Evolutionary conservation across 2,329 filamentous ascomycete species (phyloP).

Genomic region (Ascochyta koolunga): DNA sequence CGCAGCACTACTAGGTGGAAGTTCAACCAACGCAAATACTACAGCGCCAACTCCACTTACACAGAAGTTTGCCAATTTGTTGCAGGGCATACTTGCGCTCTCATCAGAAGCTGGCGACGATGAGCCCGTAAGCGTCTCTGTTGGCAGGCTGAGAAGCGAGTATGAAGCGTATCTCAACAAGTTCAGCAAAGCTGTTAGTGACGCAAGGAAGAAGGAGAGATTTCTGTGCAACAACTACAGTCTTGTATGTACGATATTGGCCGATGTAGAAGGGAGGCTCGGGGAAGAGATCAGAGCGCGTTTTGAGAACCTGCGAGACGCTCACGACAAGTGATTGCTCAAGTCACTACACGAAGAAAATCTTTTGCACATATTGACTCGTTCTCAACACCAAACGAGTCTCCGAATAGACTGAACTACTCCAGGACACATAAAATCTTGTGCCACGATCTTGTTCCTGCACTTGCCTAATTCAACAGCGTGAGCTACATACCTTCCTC

Average conservation of each 20-base stretch:
- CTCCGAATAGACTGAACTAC: neutral
- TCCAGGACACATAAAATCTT: neutral
- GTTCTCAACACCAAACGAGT: neutral
- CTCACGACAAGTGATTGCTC: constrained; percentile 35
- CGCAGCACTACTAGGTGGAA: constrained; percentile 46
- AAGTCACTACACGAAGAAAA: neutral
- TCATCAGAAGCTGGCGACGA: constrained; percentile 93
- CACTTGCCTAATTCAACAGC: neutral
- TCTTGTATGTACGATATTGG: constrained; percentile 88
- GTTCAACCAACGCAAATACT: constrained; percentile 59
- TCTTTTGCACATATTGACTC: too few relatives aligned
- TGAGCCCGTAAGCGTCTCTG: constrained; percentile 84
- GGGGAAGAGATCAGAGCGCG: constrained; percentile 75
- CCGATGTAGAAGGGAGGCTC: constrained; percentile 72
- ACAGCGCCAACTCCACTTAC: constrained; percentile 90
- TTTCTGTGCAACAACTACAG: constrained; percentile 98
- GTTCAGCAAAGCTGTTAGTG: constrained; percentile 75
- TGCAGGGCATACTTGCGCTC: constrained; percentile 82
- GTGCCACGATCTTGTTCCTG: neutral
- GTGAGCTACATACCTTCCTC: neutral
- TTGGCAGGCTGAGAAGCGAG: constrained; percentile 77
- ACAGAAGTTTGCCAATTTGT: constrained; percentile 91
- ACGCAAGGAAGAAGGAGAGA: constrained; percentile 79
- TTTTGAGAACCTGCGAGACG: constrained; percentile 67
- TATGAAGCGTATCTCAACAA: constrained; percentile 83